Conservation (phyloP, 768 basidiomycete genomes). For the Russula lepida region DNA sequence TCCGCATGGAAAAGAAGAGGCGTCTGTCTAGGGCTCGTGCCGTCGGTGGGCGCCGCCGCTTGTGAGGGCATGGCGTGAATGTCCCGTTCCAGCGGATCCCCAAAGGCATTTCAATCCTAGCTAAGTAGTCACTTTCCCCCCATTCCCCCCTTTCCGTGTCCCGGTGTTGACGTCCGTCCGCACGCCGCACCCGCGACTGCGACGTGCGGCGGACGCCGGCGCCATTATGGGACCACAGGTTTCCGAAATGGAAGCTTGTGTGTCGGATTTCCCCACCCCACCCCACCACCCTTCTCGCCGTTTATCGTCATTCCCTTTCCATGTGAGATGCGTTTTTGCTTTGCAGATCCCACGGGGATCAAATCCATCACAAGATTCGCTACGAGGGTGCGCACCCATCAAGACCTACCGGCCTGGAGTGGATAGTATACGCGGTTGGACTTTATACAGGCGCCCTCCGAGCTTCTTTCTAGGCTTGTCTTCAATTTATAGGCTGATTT, state of each 20-base stretch:
- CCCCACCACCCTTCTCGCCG: not conserved
- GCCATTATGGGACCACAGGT: slow-evolving; percentile 5
- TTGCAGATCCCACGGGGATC: slow-evolving; percentile 4
- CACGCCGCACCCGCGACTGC: slow-evolving; percentile 13
- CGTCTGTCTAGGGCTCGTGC: not conserved
- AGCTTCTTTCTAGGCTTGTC: too few species aligned
- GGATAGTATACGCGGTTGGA: not conserved
- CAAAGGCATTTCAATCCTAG: not conserved
- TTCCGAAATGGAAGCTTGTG: slow-evolving; percentile 5
- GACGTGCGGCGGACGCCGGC: slow-evolving; percentile 1
- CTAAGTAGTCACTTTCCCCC: slow-evolving; percentile 7
- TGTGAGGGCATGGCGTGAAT: not conserved
- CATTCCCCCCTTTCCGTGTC: slow-evolving; percentile 3
- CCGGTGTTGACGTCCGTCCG: slow-evolving; percentile 3
- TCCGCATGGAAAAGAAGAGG: slow-evolving; percentile 3
- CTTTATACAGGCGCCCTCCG: not conserved
- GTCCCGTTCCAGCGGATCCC: not conserved
- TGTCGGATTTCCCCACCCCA: slow-evolving; percentile 5
- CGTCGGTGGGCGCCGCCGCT: not conserved
- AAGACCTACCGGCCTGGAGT: not conserved
- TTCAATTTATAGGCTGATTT: too few species aligned
- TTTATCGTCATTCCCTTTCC: not conserved
- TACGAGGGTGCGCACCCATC: slow-evolving; percentile 4
- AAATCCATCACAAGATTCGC: not conserved
- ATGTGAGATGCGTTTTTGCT: slow-evolving; percentile 1